phyloP scores from a whole-genome alignment of 2,329 filamentous ascomycete genomes.

The Fusarium avenaceum region DNA sequence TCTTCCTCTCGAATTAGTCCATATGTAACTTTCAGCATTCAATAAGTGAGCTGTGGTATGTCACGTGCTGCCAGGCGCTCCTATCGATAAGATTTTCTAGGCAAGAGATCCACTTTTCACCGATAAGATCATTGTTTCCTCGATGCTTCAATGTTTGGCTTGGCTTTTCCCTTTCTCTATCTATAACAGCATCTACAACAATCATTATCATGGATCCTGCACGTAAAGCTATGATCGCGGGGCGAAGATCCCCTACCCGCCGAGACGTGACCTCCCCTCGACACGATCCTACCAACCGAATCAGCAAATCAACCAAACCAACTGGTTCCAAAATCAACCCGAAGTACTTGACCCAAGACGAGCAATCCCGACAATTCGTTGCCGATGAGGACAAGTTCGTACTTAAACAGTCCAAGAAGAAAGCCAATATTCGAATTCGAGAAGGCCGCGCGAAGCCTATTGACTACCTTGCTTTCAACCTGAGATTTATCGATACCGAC shows the following conservation, averaged over 20 bases:
- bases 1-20: neutral
- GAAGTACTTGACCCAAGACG: slow-evolving; percentile 77
- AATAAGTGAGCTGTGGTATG: neutral
- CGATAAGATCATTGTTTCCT: slow-evolving; percentile 36
- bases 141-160: neutral
- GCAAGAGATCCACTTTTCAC: slow-evolving; percentile 26
- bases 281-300: slow-evolving; percentile 67
- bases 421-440: slow-evolving; percentile 93
- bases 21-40: too few relatives aligned
- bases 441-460: slow-evolving; percentile 92
- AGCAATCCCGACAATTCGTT: slow-evolving; percentile 85
- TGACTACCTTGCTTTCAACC: slow-evolving; percentile 91
- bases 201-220: slow-evolving; percentile 65
- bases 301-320: slow-evolving; percentile 63
- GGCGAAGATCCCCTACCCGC: slow-evolving; percentile 58
- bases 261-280: slow-evolving; percentile 69
- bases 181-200: slow-evolving; percentile 8
- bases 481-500: slow-evolving; percentile 88
- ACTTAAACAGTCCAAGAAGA: slow-evolving; percentile 96
- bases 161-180: slow-evolving; percentile 4
- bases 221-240: slow-evolving; percentile 67
- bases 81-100: slow-evolving; percentile 29
- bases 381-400: slow-evolving; percentile 97
- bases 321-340: slow-evolving; percentile 50
- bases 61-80: slow-evolving; percentile 6